Evolutionary conservation across 192 early-diverging fungal genomes (phyloP).

Genomic region (Backusella sp.): DNA sequence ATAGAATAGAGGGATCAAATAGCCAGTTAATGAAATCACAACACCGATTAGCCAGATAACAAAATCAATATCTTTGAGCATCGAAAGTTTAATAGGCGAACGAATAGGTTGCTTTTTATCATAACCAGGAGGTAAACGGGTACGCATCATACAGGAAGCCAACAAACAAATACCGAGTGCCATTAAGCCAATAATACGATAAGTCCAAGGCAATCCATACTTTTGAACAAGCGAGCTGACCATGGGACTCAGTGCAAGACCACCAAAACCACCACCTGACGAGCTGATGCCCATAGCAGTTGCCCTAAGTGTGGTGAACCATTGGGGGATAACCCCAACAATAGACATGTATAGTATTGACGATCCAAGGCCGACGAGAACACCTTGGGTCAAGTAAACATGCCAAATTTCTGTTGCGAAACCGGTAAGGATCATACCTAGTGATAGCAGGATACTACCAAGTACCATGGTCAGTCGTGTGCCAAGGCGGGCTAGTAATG

Average conservation of each 20-base stretch:
- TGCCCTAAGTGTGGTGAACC: conserved; percentile 49
- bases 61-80: conserved; percentile 34
- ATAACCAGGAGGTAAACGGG: conserved; percentile 9
- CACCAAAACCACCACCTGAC: conserved; percentile 72
- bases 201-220: conserved; percentile 54
- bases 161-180: conserved; percentile 38
- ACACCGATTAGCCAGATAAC: conserved; percentile 25
- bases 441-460: conserved; percentile 16
- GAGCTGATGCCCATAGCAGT: conserved; percentile 55
- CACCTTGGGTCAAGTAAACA: conserved; percentile 55
- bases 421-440: conserved; percentile 21
- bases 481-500: neutral
- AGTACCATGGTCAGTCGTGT: conserved; percentile 3
- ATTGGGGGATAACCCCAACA: conserved; percentile 50
- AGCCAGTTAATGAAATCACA: conserved; percentile 34
- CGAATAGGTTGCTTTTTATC: neutral
- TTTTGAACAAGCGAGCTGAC: conserved; percentile 41
- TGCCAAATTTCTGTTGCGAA: conserved; percentile 52
- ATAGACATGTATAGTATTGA: conserved; percentile 28
- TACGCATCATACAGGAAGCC: conserved; percentile 12
- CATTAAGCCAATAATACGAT: conserved; percentile 55
- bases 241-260: conserved; percentile 33
- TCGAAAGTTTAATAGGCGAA: conserved; percentile 11
- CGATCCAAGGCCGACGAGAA: conserved; percentile 50
- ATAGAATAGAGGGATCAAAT: conserved; percentile 40